Conservation (phyloP, 1,284 basidiomycete genomes). For the Ustilago sp. region DNA sequence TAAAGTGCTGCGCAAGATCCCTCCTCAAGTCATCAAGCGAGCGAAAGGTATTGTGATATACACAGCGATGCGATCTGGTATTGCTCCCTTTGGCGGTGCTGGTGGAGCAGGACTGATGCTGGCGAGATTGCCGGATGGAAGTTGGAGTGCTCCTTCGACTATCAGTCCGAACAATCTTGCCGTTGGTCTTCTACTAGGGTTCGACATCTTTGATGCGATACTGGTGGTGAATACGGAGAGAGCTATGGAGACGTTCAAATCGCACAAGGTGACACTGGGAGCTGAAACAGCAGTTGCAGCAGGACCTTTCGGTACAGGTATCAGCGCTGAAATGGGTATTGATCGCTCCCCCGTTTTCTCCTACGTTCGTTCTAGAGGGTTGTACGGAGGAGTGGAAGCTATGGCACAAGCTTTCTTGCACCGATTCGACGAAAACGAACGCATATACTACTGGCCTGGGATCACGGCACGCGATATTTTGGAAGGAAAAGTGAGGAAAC, state of each 20-base stretch:
- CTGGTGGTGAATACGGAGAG: slow-evolving; percentile 72
- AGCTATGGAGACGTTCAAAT: slow-evolving; percentile 72
- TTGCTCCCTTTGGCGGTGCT: slow-evolving; percentile 73
- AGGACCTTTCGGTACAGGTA: slow-evolving; percentile 73
- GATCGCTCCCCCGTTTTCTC: slow-evolving; percentile 66
- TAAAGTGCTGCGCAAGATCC: slow-evolving; percentile 73
- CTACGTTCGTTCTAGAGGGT: slow-evolving; percentile 67
- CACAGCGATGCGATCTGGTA: slow-evolving; percentile 72
- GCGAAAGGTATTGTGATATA: slow-evolving; percentile 72
- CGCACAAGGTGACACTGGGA: slow-evolving; percentile 73
- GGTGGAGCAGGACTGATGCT: slow-evolving; percentile 71
- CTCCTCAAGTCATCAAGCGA: slow-evolving; percentile 71
- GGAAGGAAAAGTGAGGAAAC: slow-evolving; percentile 67
- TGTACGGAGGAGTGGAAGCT: slow-evolving; percentile 68
- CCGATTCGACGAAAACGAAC: slow-evolving; percentile 67
- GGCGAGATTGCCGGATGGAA: slow-evolving; percentile 61
- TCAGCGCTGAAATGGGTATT: slow-evolving; percentile 71
- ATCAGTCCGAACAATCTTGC: slow-evolving; percentile 73
- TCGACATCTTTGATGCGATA: slow-evolving; percentile 66
- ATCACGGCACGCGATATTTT: slow-evolving; percentile 63
- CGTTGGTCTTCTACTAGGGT: slow-evolving; percentile 61
- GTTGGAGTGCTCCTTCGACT: slow-evolving; percentile 73
- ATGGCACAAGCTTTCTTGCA: slow-evolving; percentile 62
- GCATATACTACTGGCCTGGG: slow-evolving; percentile 67
- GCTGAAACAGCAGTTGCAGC: slow-evolving; percentile 73